Percentiles rank a stretch among this genome's conserved stretches.
phyloP scores from a whole-genome alignment of 2,329 filamentous ascomycete species.

The Pseudocercospora pini-densiflorae region DNA sequence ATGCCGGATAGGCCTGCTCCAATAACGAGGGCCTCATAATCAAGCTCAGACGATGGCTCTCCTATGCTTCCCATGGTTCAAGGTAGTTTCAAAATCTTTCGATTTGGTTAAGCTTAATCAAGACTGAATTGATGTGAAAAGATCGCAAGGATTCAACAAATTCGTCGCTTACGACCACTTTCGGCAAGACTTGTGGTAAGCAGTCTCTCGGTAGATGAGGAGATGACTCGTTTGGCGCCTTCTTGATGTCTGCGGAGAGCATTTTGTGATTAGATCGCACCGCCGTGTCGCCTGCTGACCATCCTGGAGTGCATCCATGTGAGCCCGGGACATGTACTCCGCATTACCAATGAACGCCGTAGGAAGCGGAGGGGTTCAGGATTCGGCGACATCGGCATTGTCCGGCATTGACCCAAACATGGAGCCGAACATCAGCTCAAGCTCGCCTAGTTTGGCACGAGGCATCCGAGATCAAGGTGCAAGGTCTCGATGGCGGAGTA shows the following conservation, averaged over 20 bases:
- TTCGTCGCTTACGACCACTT: not conserved
- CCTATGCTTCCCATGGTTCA: constrained; percentile 20
- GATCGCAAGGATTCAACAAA: not conserved
- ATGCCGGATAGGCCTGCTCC: constrained; percentile 50
- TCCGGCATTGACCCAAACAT: not conserved
- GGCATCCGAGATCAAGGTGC: not conserved
- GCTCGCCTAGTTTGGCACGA: not conserved
- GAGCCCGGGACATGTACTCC: not conserved
- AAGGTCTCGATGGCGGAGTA: not conserved
- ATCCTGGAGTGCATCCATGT: not conserved
- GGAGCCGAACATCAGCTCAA: not conserved
- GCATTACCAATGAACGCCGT: not conserved
- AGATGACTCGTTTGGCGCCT: not conserved
- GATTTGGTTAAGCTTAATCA: not conserved
- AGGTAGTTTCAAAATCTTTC: not conserved
- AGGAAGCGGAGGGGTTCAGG: not conserved
- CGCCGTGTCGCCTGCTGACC: not conserved
- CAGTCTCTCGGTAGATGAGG: not conserved
- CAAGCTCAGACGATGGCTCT: constrained; percentile 5
- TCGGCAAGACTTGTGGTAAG: not conserved
- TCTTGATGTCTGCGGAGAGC: not conserved
- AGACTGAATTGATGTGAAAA: not conserved
- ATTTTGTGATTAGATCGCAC: not conserved
- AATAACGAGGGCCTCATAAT: constrained; percentile 47
- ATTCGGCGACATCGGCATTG: not conserved